These are phyloP conservation scores for Mucor mucedo DNA, from an alignment of 371 early-diverging fungal species.

Conservation along the genomic window DNA sequence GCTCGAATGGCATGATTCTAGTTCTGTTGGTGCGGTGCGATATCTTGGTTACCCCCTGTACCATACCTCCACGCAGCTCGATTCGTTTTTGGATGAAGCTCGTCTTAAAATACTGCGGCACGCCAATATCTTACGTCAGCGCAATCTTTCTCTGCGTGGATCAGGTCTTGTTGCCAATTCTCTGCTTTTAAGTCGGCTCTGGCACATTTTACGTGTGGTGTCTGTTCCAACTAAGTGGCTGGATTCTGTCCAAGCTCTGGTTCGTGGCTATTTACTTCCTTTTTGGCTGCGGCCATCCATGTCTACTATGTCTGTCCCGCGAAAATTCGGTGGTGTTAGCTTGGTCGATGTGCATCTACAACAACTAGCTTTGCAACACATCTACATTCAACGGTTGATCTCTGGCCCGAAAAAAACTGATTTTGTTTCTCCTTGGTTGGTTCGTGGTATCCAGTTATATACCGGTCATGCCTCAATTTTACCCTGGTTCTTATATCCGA, in stretches of 20 bases:
- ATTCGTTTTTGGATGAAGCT: not conserved
- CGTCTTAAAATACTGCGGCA: slow-evolving; percentile 2
- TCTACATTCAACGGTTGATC: not conserved
- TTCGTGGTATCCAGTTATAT: not conserved
- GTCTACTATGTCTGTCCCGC: not conserved
- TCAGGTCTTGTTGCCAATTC: slow-evolving; percentile 23
- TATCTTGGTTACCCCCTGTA: slow-evolving; percentile 24
- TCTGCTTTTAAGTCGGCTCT: slow-evolving; percentile 8
- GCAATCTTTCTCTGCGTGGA: not conserved
- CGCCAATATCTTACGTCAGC: not conserved
- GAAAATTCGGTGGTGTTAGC: slow-evolving; percentile 4
- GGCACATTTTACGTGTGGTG: slow-evolving; percentile 12
- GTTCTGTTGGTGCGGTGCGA: not conserved
- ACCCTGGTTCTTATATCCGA: not conserved
- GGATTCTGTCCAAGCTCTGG: not conserved
- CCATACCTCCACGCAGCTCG: not conserved
- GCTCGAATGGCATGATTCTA: slow-evolving; percentile 4
- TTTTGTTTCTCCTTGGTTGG: slow-evolving; percentile 1
- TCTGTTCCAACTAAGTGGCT: slow-evolving; percentile 4
- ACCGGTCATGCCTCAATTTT: not conserved
- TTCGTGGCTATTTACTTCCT: not conserved
- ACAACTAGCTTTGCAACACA: slow-evolving; percentile 1
- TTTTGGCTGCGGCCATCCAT: slow-evolving; percentile 3
- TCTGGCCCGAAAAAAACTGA: not conserved
- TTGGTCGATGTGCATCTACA: not conserved